phyloP scores from a whole-genome alignment of 23 red algal species.

The Gracilaria gracilis region DNA sequence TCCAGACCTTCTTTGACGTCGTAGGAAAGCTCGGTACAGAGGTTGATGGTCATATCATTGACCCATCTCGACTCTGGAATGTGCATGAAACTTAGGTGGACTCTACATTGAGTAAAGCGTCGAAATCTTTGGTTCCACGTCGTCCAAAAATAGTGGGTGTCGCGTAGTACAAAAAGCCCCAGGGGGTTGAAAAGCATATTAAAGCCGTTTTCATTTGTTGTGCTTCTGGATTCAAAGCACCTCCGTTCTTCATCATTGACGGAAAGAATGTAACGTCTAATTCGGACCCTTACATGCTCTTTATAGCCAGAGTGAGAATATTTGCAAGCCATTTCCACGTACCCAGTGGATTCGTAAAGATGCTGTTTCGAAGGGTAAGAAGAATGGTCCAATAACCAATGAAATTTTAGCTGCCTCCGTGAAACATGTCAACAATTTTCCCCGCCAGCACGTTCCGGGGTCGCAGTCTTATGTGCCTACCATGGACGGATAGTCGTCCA shows the following conservation, averaged over 20 bases:
- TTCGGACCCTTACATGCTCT: not conserved
- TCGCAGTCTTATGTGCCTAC: slow-evolving; percentile 3
- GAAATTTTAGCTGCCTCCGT: not conserved
- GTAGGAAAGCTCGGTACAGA: no score
- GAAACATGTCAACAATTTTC: slow-evolving; percentile 14
- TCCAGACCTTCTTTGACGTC: no score
- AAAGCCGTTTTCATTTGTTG: slow-evolving; percentile 6
- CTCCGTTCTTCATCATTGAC: slow-evolving; percentile 26
- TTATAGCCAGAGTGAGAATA: not conserved
- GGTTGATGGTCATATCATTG: no score
- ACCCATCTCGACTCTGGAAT: no score
- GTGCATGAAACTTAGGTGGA: no score
- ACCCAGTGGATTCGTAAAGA: not conserved
- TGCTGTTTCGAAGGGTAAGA: no score
- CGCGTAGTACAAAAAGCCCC: no score
- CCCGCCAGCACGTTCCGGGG: not conserved
- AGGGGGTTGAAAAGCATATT: not conserved
- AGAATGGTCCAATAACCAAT: slow-evolving; percentile 9
- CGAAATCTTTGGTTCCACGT: no score
- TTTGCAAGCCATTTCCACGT: no score
- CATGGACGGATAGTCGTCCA: slow-evolving; percentile 25
- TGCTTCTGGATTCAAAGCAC: not conserved
- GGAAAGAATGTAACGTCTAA: not conserved
- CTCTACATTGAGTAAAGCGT: no score
- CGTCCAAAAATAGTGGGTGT: no score